Evolutionary conservation across 768 basidiomycete species (phyloP).

Genomic region (Tubosaeta sp.): DNA sequence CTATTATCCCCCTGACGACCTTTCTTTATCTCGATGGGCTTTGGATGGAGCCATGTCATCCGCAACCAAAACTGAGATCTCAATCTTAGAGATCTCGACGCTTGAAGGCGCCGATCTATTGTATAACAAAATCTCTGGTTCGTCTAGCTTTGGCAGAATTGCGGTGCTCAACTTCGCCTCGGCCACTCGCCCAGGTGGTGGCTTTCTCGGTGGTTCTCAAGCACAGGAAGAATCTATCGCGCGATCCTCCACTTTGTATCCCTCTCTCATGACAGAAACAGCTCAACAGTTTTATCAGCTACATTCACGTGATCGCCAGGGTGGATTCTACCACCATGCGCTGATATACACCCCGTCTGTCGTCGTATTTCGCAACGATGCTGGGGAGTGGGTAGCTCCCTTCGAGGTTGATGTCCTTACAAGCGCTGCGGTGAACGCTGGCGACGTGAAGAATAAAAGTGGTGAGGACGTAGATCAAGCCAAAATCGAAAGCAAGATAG

Average conservation of each 20-base stretch:
- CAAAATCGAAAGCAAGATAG: conserved; percentile 39
- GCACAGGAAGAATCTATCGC: conserved; percentile 83
- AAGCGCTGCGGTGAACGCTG: conserved; percentile 73
- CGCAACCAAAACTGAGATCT: conserved; percentile 32
- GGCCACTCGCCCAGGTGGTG: conserved; percentile 71
- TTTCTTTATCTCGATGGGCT: conserved; percentile 45
- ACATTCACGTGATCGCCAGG: conserved; percentile 46
- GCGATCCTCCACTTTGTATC: conserved; percentile 67
- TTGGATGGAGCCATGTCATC: conserved; percentile 8
- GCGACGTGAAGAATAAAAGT: conserved; percentile 36
- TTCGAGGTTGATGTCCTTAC: conserved; percentile 63
- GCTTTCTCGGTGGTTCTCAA: conserved; percentile 66
- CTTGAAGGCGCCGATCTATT: conserved; percentile 53
- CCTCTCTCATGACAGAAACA: conserved; percentile 50
- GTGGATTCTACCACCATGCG: conserved; percentile 69
- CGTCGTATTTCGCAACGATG: conserved; percentile 59
- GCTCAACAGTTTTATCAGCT: conserved; percentile 59
- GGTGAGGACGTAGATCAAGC: conserved; percentile 2
- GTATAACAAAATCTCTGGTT: conserved; percentile 16
- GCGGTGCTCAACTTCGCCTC: conserved; percentile 77
- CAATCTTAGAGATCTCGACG: conserved; percentile 59
- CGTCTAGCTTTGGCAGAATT: conserved; percentile 31
- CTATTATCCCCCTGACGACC: conserved; percentile 49
- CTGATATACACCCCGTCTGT: conserved; percentile 73
- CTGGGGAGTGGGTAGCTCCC: conserved; percentile 52